Conservation (phyloP, 371 early-diverging fungal species). For the Gilbertella persicaria region DNA sequence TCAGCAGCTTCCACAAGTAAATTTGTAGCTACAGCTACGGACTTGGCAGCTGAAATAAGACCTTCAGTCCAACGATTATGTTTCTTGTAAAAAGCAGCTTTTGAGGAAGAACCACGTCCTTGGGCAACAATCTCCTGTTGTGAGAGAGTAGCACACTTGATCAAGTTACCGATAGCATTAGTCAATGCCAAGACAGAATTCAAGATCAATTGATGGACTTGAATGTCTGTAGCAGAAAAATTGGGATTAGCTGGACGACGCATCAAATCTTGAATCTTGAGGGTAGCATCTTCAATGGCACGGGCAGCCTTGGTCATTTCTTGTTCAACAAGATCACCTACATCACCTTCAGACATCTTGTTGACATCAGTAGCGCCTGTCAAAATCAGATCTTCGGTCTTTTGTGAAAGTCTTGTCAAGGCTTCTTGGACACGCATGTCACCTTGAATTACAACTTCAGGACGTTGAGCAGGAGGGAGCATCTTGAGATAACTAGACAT, state of each 20-base stretch:
- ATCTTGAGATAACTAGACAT: constrained; percentile 77
- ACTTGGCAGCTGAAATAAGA: constrained; percentile 94
- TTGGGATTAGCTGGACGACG: constrained; percentile 72
- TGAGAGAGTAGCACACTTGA: constrained; percentile 90
- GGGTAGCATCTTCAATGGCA: constrained; percentile 91
- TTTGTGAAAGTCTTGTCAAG: constrained; percentile 68
- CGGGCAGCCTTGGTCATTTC: constrained; percentile 92
- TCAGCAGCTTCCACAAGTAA: constrained; percentile 94
- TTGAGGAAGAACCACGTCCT: constrained; percentile 83
- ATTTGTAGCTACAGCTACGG: constrained; percentile 92
- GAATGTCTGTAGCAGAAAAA: constrained; percentile 74
- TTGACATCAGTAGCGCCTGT: constrained; percentile 72
- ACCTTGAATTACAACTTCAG: constrained; percentile 71
- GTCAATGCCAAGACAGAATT: constrained; percentile 91
- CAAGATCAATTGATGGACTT: constrained; percentile 90
- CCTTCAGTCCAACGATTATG: constrained; percentile 99
- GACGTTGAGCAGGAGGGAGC: constrained; percentile 70
- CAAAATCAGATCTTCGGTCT: constrained; percentile 76
- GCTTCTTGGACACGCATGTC: constrained; percentile 77
- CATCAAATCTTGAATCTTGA: constrained; percentile 79
- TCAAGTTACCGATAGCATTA: constrained; percentile 92
- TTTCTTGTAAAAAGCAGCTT: constrained; percentile 96
- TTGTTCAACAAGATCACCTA: constrained; percentile 89
- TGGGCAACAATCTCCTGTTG: constrained; percentile 97
- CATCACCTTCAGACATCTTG: constrained; percentile 73